A percentile compares a stretch with the other conserved stretches of the same genome.
Conservation (phyloP, 1,284 basidiomycete species). For the Heterobasidion irregulare region DNA sequence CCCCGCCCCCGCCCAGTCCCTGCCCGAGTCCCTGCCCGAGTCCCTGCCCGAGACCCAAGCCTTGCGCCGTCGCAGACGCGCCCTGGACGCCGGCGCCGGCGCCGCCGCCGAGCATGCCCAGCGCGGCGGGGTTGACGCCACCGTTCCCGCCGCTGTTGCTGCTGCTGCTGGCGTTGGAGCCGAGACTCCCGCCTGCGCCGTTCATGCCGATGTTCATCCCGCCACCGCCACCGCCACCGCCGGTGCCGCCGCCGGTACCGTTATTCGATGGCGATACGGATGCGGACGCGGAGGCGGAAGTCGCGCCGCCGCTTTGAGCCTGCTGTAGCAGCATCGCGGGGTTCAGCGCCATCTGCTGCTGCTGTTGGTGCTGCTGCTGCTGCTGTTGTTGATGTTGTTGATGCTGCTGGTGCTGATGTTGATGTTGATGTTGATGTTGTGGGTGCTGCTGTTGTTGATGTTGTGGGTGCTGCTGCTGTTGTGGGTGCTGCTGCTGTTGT, state of each 20-base stretch:
- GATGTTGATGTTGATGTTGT: no score
- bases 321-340: constrained; percentile 11
- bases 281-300: no score
- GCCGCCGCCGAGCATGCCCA: constrained; percentile 4
- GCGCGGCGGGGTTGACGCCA: constrained; percentile 3
- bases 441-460: neutral
- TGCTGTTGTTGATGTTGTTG: no score
- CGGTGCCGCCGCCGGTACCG: neutral
- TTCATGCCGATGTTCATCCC: constrained; percentile 4
- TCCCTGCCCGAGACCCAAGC: no score
- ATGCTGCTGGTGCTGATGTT: constrained; percentile 6
- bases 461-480: neutral
- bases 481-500: neutral
- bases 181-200: neutral
- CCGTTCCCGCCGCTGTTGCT: no score
- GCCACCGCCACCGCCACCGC: no score
- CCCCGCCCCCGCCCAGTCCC: no score
- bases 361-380: constrained; percentile 2
- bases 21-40: no score
- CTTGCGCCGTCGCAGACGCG: no score
- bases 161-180: neutral
- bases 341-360: constrained; percentile 6
- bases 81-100: no score
- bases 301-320: constrained; percentile 5
- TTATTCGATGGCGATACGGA: neutral